A percentile compares a stretch with the other conserved stretches of the same genome.
Conservation (phyloP, 805 yeast genomes). For the Grigorovia transvaalensis region DNA sequence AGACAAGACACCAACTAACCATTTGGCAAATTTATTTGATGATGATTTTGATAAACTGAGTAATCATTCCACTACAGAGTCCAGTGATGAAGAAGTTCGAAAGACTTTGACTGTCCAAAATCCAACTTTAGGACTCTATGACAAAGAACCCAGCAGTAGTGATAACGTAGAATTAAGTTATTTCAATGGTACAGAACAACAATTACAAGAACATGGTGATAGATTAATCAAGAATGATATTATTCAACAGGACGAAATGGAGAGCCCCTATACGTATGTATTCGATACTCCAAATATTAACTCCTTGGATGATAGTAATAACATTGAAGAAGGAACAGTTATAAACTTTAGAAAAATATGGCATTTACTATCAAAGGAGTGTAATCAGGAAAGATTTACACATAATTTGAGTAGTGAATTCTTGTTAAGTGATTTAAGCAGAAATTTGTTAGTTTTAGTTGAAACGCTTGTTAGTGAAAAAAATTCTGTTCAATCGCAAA, state of each 20-base stretch:
- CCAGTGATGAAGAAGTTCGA: background rate
- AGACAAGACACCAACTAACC: background rate
- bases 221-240: background rate
- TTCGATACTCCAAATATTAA: conserved; percentile 15
- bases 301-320: conserved; percentile 3
- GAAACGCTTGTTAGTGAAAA: background rate
- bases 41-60: background rate
- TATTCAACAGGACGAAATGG: background rate
- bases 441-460: background rate
- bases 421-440: background rate
- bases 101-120: background rate
- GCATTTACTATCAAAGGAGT: background rate
- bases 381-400: background rate
- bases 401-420: background rate
- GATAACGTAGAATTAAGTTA: background rate
- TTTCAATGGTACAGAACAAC: conserved; percentile 1
- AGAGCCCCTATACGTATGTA: conserved; percentile 17
- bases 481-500: background rate
- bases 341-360: conserved; percentile 4
- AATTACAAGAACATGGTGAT: conserved; percentile 1
- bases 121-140: background rate
- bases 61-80: background rate
- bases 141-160: background rate
- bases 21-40: background rate
- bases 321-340: conserved; percentile 2